Percentiles rank a stretch among this genome's conserved stretches.
phyloP scores from a whole-genome alignment of 306 rosid species.

The Cucurbita moschata region DNA sequence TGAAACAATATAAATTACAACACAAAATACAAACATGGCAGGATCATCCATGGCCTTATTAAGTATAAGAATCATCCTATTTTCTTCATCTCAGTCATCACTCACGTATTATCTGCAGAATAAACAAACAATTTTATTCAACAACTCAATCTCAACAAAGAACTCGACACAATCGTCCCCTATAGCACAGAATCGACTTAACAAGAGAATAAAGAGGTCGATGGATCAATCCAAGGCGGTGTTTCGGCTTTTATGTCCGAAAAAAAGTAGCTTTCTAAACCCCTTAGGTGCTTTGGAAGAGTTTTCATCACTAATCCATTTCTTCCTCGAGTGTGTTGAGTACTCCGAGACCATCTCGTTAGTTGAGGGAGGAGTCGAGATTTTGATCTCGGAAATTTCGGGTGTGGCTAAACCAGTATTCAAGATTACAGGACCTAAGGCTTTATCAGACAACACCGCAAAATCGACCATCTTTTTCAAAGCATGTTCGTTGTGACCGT shows the following conservation, averaged over 20 bases:
- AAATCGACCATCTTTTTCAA: conserved; percentile 19
- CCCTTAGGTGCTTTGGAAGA: conserved; percentile 68
- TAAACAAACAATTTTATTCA: conserved; percentile 15
- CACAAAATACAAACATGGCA: conserved; percentile 18
- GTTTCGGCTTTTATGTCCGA: conserved; percentile 59
- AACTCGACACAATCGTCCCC: conserved; percentile 16
- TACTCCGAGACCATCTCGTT: conserved; percentile 26
- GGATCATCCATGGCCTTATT: conserved; percentile 31
- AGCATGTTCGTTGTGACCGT: conserved; percentile 8
- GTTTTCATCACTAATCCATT: conserved; percentile 77
- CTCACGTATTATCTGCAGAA: conserved; percentile 17
- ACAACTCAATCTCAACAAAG: conserved; percentile 9
- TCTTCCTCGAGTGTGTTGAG: conserved; percentile 54
- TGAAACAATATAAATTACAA: conserved; percentile 27
- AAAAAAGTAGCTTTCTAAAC: conserved; percentile 79
- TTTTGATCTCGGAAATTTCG: conserved; percentile 37
- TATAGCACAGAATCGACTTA: conserved; percentile 7
- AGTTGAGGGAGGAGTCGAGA: conserved; percentile 54
- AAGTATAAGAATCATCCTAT: conserved; percentile 17
- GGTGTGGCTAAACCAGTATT: conserved; percentile 16
- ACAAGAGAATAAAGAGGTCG: not conserved
- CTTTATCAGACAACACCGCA: conserved; percentile 26
- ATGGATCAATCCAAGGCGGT: conserved; percentile 17
- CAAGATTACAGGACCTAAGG: conserved; percentile 14
- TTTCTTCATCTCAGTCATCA: conserved; percentile 21